These are phyloP conservation scores for Brettanomyces custersianus DNA, from an alignment of 805 yeast species.

Conservation along the genomic window DNA sequence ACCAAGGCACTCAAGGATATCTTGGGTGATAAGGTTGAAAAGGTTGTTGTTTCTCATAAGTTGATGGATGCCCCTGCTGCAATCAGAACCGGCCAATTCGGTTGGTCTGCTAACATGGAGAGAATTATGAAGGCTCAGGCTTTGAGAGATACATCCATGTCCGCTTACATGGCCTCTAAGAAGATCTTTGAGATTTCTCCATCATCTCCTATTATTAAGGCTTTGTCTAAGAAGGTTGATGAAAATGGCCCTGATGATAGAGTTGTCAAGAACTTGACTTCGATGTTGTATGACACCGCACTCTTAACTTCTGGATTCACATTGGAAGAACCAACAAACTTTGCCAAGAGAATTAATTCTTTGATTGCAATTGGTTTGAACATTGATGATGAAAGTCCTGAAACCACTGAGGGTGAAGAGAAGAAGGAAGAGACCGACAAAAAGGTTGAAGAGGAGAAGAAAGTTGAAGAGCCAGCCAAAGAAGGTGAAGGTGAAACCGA, in stretches of 20 bases:
- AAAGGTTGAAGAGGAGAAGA: constrained; percentile 44
- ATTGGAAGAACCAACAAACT: constrained; percentile 95
- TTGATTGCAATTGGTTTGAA: constrained; percentile 95
- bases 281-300: constrained; percentile 95
- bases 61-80: constrained; percentile 99
- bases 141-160: constrained; percentile 96
- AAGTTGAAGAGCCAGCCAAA: constrained; percentile 32
- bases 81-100: constrained; percentile 99
- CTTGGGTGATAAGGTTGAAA: constrained; percentile 97
- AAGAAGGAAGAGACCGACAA: constrained; percentile 31
- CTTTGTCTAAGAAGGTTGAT: constrained; percentile 93
- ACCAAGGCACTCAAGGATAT: constrained; percentile 94
- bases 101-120: constrained; percentile 99
- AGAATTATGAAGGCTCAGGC: constrained; percentile 99
- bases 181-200: constrained; percentile 99
- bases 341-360: constrained; percentile 97
- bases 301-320: constrained; percentile 98
- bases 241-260: constrained; percentile 97
- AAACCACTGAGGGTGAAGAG: constrained; percentile 26
- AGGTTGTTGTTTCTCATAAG: constrained; percentile 96
- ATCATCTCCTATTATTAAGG: constrained; percentile 88
- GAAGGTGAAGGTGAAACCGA: constrained; percentile 69
- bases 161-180: constrained; percentile 99
- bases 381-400: constrained; percentile 73
- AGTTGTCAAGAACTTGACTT: constrained; percentile 96